Evolutionary conservation across 179 eudicot genomes (phyloP).

Genomic region (Pouteria campechiana): DNA sequence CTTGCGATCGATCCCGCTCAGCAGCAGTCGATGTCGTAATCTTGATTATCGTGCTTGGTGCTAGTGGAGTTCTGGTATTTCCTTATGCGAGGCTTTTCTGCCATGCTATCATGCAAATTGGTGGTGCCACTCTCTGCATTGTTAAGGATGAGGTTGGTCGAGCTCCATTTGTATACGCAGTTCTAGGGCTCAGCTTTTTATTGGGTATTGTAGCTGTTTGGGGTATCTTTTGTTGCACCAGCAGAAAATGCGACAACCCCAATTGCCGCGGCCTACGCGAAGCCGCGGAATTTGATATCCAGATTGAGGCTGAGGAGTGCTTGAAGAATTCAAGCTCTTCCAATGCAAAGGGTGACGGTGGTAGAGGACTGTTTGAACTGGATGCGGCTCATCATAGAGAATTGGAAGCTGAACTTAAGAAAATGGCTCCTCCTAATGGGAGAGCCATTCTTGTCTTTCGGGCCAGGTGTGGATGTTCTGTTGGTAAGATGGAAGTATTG

Average conservation of each 20-base stretch:
- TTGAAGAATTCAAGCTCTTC: conserved; percentile 33
- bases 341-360: conserved; percentile 30
- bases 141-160: conserved; percentile 46
- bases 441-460: conserved; percentile 73
- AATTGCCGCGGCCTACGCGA: conserved; percentile 56
- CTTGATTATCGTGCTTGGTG: conserved; percentile 58
- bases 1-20: conserved; percentile 46
- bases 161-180: conserved; percentile 61
- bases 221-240: conserved; percentile 41
- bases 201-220: conserved; percentile 42
- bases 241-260: conserved; percentile 50
- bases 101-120: conserved; percentile 13
- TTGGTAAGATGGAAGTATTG: conserved; percentile 83
- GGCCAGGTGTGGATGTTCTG: conserved; percentile 77
- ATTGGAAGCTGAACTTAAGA: conserved; percentile 78
- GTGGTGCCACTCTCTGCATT: conserved; percentile 13
- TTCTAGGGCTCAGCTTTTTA: conserved; percentile 50
- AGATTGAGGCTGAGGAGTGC: conserved; percentile 65
- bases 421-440: conserved; percentile 83
- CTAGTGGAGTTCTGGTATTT: conserved; percentile 56
- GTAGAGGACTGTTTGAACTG: conserved; percentile 52
- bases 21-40: conserved; percentile 59
- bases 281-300: conserved; percentile 78
- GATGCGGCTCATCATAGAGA: conserved; percentile 63
- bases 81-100: conserved; percentile 39